phyloP scores from a whole-genome alignment of 129 eudicot genomes.

The Artemisia argyi region DNA sequence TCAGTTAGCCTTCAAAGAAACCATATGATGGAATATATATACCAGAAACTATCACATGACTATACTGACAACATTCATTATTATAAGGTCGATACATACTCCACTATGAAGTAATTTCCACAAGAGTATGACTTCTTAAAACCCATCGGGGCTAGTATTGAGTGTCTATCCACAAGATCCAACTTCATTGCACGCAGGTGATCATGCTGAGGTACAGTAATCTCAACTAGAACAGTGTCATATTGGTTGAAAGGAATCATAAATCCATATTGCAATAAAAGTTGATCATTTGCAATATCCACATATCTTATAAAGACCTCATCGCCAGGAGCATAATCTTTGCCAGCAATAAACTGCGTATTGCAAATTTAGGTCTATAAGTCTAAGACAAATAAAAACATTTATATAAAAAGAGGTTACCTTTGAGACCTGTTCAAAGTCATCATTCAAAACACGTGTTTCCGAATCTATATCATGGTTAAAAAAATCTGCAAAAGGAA shows the following conservation, averaged over 20 bases:
- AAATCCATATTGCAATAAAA: constrained; percentile 82
- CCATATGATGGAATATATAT: too few species aligned
- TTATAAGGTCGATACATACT: constrained; percentile 63
- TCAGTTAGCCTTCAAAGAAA: neutral
- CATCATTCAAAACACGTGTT: constrained; percentile 53
- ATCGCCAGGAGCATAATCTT: constrained; percentile 45
- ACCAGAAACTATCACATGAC: neutral
- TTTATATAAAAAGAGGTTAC: neutral
- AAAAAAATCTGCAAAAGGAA: constrained; percentile 87
- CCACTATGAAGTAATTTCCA: constrained; percentile 50
- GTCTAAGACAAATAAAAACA: neutral
- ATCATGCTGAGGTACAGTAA: constrained; percentile 55
- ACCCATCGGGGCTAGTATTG: constrained; percentile 28
- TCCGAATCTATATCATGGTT: constrained; percentile 76
- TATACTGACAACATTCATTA: too few species aligned
- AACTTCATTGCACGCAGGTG: constrained; percentile 55
- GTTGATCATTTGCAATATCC: constrained; percentile 63
- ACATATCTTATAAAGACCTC: constrained; percentile 61
- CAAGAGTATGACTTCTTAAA: constrained; percentile 37
- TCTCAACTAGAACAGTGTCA: constrained; percentile 62
- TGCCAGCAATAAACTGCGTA: constrained; percentile 63
- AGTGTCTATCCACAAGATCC: constrained; percentile 28
- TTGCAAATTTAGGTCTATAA: neutral
- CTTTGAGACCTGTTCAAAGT: constrained; percentile 54
- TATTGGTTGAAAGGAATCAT: constrained; percentile 55